Base-by-base conservation (phyloP, 306 rosid species). In the Cucurbita maxima region DNA sequence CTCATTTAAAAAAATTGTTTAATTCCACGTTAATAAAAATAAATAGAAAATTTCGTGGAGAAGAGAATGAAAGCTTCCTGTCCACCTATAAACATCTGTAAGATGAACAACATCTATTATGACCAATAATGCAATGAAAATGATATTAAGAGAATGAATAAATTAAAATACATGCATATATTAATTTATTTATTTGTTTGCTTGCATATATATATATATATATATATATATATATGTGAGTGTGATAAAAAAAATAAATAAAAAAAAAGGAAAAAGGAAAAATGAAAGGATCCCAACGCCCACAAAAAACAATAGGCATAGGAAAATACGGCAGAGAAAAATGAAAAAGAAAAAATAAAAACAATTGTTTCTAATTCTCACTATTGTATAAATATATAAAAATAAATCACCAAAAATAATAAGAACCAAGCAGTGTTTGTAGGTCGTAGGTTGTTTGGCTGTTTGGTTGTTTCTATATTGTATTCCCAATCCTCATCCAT, bases 261-360 rank as follows among this genome's bases (percentile, higher is more conserved):
- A 22, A 25, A 25, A 25, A 1, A 25, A 25, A 25, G 2, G 25
- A 16, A 22, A 15, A 7, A 50, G 8, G 38, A 85, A 89, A 87
- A 87, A 16, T 51, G 18, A 66, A 66, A 15, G 43, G 72, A 62
- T 86, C 82, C 87, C 96, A 62, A 74, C 75, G 81, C 92, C 96
- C 85, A 83, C 79, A 88, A 81, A 88, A 82, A 82, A 88, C 20
- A 78, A 50, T 62, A 86, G 95, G 88, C 92, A 86, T 79, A n/a
- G 72, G 34, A 30, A 30, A 44, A 50, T 14, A 50, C 7, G 18
- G 18, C 38, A 66, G 36, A 66, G 50, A 40, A 15, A 61, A 62
- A n/a, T 5, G 30, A 58, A 12, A 30, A 30, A 30, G 1, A 30
- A 30, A 30, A 30, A 30, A 30, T 30, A 30, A 30, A 30, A 30